Base-by-base conservation (phyloP, 148 eudicot species). In the Dysphania ambrosioides region DNA sequence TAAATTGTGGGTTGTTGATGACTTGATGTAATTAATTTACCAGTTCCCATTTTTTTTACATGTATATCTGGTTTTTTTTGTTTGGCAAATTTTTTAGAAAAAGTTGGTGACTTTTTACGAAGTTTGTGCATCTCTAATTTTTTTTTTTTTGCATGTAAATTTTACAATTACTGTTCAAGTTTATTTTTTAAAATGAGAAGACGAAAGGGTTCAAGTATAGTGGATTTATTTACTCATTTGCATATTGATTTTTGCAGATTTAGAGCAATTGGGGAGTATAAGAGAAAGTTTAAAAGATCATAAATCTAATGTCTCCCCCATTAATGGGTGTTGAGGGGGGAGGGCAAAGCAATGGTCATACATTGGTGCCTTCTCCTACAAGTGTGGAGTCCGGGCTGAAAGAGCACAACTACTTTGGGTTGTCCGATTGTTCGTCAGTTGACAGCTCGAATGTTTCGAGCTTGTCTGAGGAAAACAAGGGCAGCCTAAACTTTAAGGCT, bases 351-450 rank as follows among this genome's bases (percentile, higher is more conserved):
- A 83, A 79, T 85, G 86, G 70, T 57, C 68, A 69, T 66, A 59
- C 90, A 68, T 32, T 75, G 75, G 72, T 80, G 87, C 80, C 87
- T 73, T 83, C 88, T 78, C 72, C 82, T 24, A 70, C 85, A 27
- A 58, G 87, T 58, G 47, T 71, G 31, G 86, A 86, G 72, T 78
- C 80, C 6, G 82, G 73, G 34, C 58, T 89, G 61, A 88, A 90
- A 76, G 98, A 94, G 65, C 83, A 84, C 34, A 92, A 94, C 79
- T 94, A 91, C 71, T 76, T 95, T 65, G 96, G 93, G 21, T 72
- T 92, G 57, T 87, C 98, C 6, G 93, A 90, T 72, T 87, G 94
- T 78, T 92, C 97, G 47, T 89, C 97, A 0, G 93, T 86, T 5
- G 97, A 90, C 69, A 89, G 96, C 83, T 92, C 93, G 18, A 77